Evolutionary conservation across 192 early-diverging fungal species (phyloP).

Genomic region (Jimgerdemannia lactiflua): DNA sequence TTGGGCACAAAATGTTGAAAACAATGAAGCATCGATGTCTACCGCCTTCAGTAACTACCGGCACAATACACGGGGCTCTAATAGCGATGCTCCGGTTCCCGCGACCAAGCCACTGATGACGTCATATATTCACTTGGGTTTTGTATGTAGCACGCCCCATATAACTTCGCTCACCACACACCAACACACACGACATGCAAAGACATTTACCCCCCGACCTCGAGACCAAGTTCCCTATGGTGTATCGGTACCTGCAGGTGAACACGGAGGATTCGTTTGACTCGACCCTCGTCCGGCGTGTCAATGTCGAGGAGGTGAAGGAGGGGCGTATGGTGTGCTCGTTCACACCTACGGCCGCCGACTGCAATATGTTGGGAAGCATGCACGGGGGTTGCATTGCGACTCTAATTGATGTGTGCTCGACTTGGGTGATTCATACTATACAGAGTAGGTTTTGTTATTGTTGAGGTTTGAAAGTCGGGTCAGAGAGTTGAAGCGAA

Average conservation of each 20-base stretch:
- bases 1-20: no score
- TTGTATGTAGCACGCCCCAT: no score
- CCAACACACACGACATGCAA: no score
- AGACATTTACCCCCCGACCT: neutral
- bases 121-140: no score
- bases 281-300: neutral
- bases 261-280: neutral
- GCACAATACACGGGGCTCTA: no score
- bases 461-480: neutral
- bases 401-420: slow-evolving; percentile 32
- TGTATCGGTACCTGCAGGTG: neutral
- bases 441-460: slow-evolving; percentile 16
- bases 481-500: neutral
- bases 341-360: neutral
- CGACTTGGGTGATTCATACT: slow-evolving; percentile 29
- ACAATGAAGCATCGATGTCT: no score
- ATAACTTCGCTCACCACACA: no score
- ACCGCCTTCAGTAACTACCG: no score
- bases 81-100: no score
- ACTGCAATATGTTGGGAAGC: slow-evolving; percentile 35
- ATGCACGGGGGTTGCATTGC: slow-evolving; percentile 41
- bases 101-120: no score
- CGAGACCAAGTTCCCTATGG: neutral
- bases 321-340: neutral
- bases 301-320: neutral